Base-by-base conservation (phyloP, 371 early-diverging fungal species). In the Parasitella parasitica region DNA sequence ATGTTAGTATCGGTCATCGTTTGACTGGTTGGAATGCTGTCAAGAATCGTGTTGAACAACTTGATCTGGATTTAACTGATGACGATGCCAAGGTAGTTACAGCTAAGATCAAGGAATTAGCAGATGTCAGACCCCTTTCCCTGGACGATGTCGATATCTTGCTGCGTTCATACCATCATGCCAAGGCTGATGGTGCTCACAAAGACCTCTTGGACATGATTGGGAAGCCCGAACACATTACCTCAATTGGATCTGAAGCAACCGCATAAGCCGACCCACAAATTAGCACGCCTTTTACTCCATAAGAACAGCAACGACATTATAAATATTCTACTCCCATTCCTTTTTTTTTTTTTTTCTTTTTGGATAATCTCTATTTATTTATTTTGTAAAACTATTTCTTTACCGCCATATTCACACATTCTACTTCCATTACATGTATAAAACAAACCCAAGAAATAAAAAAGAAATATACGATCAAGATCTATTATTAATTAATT, bases 1-100 rank as follows among this genome's bases (percentile, higher is more conserved):
- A 95, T 68, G 97, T 96, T 59, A 90, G 91, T 48, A 96, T 97
- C 55, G 97, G 96, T 34, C 98, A 96, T 75, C 91, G 97, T 46
- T 81, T 97, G 57, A 97, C 98, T 2, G 97, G 98, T 18, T 97
- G 98, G 97, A 96, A 97, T 77, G 97, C 98, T 35, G 96, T 97
- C 84, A 96, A 95, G 89, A 93, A 94, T 82, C 89, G 98, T 50
- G 94, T 92, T 27, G 89, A 93, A 68, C 96, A 96, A 75, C 82
- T 97, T 27, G 87, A 89, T 15, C 77, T 97, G 54, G 78, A 77
- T 6, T 75, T 97, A 54, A 88, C 86, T 51, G 98, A 97, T 71
- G 91, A 91, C 20, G 91, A 95, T 61, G 87, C 94, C 73, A 97
- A 97, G 86, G 86, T 83, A 36, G 89, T 96, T 55, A 97, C 98